Conservation (phyloP, 2,329 filamentous ascomycete genomes). For the Diplodia scrobiculata region DNA sequence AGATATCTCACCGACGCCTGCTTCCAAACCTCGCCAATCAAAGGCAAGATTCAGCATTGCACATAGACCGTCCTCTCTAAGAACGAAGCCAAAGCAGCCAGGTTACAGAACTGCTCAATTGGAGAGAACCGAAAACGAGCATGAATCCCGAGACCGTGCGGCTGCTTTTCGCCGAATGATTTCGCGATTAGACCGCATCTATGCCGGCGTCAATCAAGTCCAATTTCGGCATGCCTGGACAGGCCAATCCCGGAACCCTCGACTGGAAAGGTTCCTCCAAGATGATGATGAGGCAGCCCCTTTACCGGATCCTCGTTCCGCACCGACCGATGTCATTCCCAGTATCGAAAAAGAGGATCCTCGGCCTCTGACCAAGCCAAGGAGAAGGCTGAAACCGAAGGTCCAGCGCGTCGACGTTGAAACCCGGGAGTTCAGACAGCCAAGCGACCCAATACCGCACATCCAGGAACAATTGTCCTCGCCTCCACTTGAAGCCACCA, state of each 20-base stretch:
- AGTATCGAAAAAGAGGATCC: not conserved
- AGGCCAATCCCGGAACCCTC: constrained; percentile 34
- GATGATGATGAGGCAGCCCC: constrained; percentile 38
- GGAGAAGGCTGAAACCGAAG: constrained; percentile 42
- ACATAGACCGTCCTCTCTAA: not conserved
- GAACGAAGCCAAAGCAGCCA: constrained; percentile 17
- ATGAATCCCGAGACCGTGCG: constrained; percentile 41
- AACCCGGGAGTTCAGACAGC: constrained; percentile 50
- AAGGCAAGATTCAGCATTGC: not conserved
- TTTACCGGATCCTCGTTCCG: not conserved
- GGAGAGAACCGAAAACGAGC: constrained; percentile 47
- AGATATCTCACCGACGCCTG: not conserved
- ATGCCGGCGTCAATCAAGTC: constrained; percentile 24
- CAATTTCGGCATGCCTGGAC: constrained; percentile 30
- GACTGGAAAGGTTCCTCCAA: constrained; percentile 41
- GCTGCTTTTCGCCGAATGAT: constrained; percentile 45
- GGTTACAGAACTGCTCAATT: constrained; percentile 46
- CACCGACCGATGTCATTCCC: not conserved
- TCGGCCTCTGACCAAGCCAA: not conserved
- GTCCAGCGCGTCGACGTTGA: constrained; percentile 53
- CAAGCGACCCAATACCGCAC: constrained; percentile 42
- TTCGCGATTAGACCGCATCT: constrained; percentile 38
- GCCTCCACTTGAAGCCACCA: not conserved
- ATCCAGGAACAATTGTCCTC: not conserved
- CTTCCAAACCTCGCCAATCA: not conserved